Conservation (phyloP, 345 rosid species). For the Lepidium africanum region DNA sequence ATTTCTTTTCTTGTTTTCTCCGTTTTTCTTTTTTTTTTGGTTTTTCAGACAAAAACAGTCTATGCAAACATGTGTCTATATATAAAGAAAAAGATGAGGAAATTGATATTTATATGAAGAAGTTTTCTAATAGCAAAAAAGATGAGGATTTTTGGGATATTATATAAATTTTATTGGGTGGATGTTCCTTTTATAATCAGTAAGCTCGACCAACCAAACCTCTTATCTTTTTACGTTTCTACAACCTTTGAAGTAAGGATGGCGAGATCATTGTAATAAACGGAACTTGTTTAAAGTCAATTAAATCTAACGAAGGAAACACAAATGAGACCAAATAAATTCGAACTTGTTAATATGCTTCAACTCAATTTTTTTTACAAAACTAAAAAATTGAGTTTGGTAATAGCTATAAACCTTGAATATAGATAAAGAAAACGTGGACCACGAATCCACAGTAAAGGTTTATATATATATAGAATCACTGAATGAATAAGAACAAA, state of each 20-base stretch:
- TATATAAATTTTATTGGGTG: not conserved
- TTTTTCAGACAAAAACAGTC: not conserved
- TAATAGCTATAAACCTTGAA: not conserved
- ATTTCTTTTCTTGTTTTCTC: conserved; percentile 21
- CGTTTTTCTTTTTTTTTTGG: not conserved
- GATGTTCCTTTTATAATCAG: not conserved
- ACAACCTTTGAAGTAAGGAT: not conserved
- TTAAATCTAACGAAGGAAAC: not conserved
- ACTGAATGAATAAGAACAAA: not conserved
- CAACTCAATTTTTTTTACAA: not conserved
- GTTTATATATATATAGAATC: not conserved
- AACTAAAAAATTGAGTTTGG: not conserved
- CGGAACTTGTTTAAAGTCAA: not conserved
- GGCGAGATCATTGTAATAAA: not conserved
- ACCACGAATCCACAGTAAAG: not conserved
- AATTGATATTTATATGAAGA: not conserved
- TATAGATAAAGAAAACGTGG: not conserved
- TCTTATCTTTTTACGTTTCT: not conserved
- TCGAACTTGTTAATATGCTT: not conserved
- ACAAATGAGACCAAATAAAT: not conserved
- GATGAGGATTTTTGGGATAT: not conserved
- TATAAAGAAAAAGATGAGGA: not conserved
- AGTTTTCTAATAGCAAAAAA: not conserved
- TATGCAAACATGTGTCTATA: not conserved
- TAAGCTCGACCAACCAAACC: conserved; percentile 13